phyloP scores from a whole-genome alignment of 495 filamentous ascomycete species.

The Aspergillus asperescens region DNA sequence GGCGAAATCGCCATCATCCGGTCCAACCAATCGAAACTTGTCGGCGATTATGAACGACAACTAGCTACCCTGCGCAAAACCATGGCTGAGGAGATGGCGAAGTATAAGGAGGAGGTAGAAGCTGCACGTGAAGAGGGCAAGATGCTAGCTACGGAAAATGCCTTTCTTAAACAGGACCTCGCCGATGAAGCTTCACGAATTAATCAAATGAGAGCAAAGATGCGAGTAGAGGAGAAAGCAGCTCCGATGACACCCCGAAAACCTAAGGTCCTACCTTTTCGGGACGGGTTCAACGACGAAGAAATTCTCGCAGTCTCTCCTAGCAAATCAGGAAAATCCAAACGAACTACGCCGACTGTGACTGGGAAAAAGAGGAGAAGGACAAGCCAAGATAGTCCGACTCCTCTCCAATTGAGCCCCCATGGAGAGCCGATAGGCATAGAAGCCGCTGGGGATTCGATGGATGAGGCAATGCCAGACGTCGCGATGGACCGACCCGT shows the following conservation, averaged over 20 bases:
- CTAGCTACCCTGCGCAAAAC: conserved; percentile 47
- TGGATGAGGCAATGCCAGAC: conserved; percentile 21
- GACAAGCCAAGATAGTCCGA: conserved; percentile 49
- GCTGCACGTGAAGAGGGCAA: conserved; percentile 51
- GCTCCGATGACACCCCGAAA: conserved; percentile 56
- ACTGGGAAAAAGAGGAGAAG: conserved; percentile 60
- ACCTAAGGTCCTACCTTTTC: conserved; percentile 46
- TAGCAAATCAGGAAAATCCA: conserved; percentile 49
- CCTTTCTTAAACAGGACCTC: conserved; percentile 61
- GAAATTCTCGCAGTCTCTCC: conserved; percentile 59
- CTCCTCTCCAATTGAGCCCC: conserved; percentile 46
- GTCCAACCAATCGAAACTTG: conserved; percentile 52
- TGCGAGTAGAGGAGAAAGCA: conserved; percentile 31
- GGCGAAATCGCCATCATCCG: conserved; percentile 68
- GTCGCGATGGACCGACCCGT: neutral
- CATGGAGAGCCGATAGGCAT: conserved; percentile 29
- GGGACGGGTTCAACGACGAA: conserved; percentile 71
- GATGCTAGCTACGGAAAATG: conserved; percentile 57
- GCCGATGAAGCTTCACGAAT: conserved; percentile 51
- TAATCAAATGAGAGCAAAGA: conserved; percentile 43
- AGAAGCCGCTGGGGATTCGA: conserved; percentile 21
- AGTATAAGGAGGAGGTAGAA: conserved; percentile 53
- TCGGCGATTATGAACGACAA: conserved; percentile 52
- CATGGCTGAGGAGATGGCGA: conserved; percentile 51
- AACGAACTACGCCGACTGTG: conserved; percentile 53